Percentiles rank a stretch among this genome's conserved stretches.
Evolutionary conservation across 2,329 filamentous ascomycete species (phyloP).

Genomic region (Colletotrichum lentis): DNA sequence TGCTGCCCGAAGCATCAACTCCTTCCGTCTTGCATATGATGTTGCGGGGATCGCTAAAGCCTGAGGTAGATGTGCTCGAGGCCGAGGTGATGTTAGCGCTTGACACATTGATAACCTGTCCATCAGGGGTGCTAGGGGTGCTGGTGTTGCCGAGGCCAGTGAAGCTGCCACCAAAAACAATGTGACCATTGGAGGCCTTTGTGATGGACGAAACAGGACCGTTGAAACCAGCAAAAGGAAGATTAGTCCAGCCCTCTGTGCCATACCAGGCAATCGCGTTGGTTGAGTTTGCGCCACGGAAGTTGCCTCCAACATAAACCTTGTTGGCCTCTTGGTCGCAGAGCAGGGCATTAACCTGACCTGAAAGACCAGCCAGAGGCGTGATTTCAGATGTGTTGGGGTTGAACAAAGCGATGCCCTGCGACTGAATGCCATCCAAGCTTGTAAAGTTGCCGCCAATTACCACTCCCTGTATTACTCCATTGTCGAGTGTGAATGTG

Average conservation of each 20-base stretch:
- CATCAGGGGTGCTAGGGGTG: conserved; percentile 70
- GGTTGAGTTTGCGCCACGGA: conserved; percentile 79
- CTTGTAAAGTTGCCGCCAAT: conserved; percentile 97
- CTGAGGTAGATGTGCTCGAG: conserved; percentile 67
- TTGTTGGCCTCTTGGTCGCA: conserved; percentile 80
- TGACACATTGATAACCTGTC: conserved; percentile 83
- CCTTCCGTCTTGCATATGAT: conserved; percentile 81
- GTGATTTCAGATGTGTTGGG: conserved; percentile 74
- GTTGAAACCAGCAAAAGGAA: conserved; percentile 95
- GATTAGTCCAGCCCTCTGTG: conserved; percentile 74
- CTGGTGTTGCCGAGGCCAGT: conserved; percentile 85
- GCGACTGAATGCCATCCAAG: conserved; percentile 77
- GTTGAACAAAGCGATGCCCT: conserved; percentile 83
- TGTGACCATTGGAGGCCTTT: conserved; percentile 80
- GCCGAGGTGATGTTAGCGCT: conserved; percentile 77
- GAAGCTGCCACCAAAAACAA: conserved; percentile 92
- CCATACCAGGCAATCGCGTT: conserved; percentile 87
- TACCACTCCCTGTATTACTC: conserved; percentile 75
- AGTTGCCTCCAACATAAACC: conserved; percentile 92
- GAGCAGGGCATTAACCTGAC: conserved; percentile 80
- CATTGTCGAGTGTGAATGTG: conserved; percentile 72
- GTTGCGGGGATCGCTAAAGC: conserved; percentile 78
- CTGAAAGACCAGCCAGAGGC: conserved; percentile 80
- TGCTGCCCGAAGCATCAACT: conserved; percentile 74
- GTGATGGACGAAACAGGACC: conserved; percentile 87